These are phyloP conservation scores for Dothidotthia symphoricarpi DNA, from an alignment of 2,329 filamentous ascomycete species.

Conservation along the genomic window DNA sequence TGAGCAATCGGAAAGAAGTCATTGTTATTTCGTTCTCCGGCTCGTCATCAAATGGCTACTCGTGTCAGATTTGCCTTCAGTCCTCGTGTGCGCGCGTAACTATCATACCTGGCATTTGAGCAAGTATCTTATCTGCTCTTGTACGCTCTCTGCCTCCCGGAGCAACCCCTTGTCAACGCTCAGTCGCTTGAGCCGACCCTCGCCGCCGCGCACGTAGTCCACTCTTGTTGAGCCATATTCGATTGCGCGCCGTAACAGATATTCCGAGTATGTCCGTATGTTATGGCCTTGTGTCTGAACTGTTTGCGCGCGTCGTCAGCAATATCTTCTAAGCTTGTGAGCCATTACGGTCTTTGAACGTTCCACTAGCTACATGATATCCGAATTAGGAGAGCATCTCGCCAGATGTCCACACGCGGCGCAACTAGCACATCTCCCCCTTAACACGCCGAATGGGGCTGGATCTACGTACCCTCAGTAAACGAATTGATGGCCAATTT, in stretches of 20 bases:
- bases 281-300: constrained; percentile 94
- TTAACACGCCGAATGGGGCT: neutral
- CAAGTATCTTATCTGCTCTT: constrained; percentile 80
- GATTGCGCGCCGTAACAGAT: constrained; percentile 77
- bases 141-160: constrained; percentile 86
- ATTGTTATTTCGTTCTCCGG: constrained; percentile 95
- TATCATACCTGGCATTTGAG: constrained; percentile 81
- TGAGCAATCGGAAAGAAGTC: constrained; percentile 87
- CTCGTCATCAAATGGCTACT: constrained; percentile 78
- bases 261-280: constrained; percentile 86
- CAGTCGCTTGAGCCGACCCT: constrained; percentile 78
- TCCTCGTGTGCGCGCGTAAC: neutral
- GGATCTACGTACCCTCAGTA: constrained; percentile 70
- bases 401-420: constrained; percentile 2
- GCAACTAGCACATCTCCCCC: constrained; percentile 1
- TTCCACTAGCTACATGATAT: too few species aligned
- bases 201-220: constrained; percentile 84
- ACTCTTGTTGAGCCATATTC: constrained; percentile 81
- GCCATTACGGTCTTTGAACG: too few species aligned
- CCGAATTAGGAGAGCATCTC: too few species aligned
- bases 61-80: constrained; percentile 3
- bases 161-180: constrained; percentile 89
- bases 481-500: constrained; percentile 86
- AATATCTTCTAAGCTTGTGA: too few species aligned
- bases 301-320: constrained; percentile 54